These are phyloP conservation scores for Rhynchospora pubera DNA, from an alignment of 176 grass and related monocot species.

Conservation along the genomic window DNA sequence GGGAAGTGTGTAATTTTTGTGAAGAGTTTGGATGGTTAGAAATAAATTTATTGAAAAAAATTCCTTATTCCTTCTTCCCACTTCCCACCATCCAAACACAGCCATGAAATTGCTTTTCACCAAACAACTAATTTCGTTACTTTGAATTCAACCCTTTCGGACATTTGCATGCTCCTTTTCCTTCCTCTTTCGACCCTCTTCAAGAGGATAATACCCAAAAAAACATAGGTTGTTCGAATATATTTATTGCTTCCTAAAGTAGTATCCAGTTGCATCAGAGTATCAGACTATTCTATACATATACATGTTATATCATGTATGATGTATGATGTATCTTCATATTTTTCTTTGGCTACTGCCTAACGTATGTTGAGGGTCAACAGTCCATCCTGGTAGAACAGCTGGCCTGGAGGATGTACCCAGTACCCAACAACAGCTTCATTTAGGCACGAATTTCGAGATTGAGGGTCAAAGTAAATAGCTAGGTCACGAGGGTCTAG, in stretches of 20 bases:
- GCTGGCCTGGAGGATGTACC: background rate
- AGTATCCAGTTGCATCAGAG: background rate
- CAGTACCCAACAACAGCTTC: background rate
- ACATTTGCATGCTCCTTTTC: background rate
- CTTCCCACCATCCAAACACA: too few species aligned
- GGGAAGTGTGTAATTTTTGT: too few species aligned
- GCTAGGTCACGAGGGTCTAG: conserved; percentile 19
- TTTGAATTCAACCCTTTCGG: background rate
- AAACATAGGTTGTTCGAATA: background rate
- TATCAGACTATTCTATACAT: background rate
- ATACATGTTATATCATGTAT: background rate
- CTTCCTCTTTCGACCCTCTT: background rate
- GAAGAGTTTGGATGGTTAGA: too few species aligned
- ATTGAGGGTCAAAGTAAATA: background rate
- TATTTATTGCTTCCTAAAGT: background rate
- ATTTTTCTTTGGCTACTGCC: conserved; percentile 1
- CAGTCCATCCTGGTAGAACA: background rate
- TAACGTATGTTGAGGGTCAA: background rate
- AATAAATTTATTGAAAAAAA: too few species aligned
- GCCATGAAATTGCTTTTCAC: background rate
- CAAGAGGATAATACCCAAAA: background rate
- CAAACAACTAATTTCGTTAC: background rate
- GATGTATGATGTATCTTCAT: too few species aligned
- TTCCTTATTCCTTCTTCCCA: too few species aligned
- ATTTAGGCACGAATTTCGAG: background rate